Evolutionary conservation across 768 basidiomycete genomes (phyloP), one percentile per base, ranked within the genome.

Genomic region (Tremella fuciformis): DNA sequence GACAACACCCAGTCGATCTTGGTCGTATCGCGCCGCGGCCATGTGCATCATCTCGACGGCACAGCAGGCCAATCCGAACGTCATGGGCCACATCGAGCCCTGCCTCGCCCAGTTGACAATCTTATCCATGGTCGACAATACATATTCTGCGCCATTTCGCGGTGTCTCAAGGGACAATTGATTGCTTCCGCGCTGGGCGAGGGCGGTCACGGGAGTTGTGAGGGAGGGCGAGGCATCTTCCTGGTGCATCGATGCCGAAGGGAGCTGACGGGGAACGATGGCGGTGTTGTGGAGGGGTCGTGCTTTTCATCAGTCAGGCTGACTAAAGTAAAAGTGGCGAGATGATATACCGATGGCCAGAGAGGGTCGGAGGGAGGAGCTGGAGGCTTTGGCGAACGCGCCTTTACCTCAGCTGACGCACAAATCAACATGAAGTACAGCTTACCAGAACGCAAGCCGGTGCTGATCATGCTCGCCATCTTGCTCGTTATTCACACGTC

Each of bases 21-120:
- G 96, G 78, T 99, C 96, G 77, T 98, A 99, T 58, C 96, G 86
- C 16, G 96, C 90, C 41, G 96, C 93, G 50, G 96, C 96, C 92
- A 98, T 94, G 81, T 99, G 96, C 75, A 76, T 76, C 76, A 78
- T 78, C 80, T 99, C 96, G 29, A 99, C 96, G 21, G 96, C 96
- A 78, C 96, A 99, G 78, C 96, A 99, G 3, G 96, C 96, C 52
- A 99, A 84, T 80, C 94, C 91, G 88, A 80, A 76, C 25, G 93
- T 97, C 93, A 98, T 97, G 9, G 96, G 96, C 96, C 96, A 98
- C 86, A 97, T 94, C 40, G 91, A 94, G 58, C 94, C 87, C 79
- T 98, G 94, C 54, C 93, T 81, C 8, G 88, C 94, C 96, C 96
- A 98, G 77, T 97, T 98, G 69, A 87, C 87, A 16, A 98, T 82